Evolutionary conservation across 1,284 basidiomycete genomes (phyloP).

Genomic region (Boletellus deceptivus): DNA sequence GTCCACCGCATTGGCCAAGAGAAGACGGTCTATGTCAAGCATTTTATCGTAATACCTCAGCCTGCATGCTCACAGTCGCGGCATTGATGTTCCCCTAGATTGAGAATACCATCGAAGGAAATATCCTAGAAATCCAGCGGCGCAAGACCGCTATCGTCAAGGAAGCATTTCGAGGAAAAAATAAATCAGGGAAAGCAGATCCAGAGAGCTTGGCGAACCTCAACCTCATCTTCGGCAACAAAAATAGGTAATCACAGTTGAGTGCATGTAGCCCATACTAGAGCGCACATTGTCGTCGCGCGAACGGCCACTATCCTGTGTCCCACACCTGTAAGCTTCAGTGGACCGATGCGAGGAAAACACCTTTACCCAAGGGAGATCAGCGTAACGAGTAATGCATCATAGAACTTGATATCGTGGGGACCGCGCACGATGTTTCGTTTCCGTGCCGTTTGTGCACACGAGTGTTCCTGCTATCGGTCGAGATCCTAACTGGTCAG

Average conservation of each 20-base stretch:
- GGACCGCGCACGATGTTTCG: too few species aligned
- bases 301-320: too few species aligned
- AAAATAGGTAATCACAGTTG: not conserved
- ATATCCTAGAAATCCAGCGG: conserved; percentile 86
- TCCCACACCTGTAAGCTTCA: too few species aligned
- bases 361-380: too few species aligned
- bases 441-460: too few species aligned
- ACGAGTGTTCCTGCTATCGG: too few species aligned
- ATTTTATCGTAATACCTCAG: conserved; percentile 68
- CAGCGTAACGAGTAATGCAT: too few species aligned
- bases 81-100: conserved; percentile 44
- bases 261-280: too few species aligned
- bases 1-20: conserved; percentile 86
- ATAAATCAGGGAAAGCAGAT: conserved; percentile 40
- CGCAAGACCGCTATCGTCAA: conserved; percentile 84
- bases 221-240: conserved; percentile 23
- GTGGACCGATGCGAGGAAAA: too few species aligned
- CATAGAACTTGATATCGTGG: too few species aligned
- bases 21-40: conserved; percentile 83
- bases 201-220: conserved; percentile 75
- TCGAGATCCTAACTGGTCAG: too few species aligned
- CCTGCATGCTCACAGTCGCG: not conserved
- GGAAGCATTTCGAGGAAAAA: conserved; percentile 67
- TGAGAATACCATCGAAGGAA: conserved; percentile 72
- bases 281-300: too few species aligned